Conservation (phyloP, 805 yeast genomes). For the Brettanomyces bruxellensis region DNA sequence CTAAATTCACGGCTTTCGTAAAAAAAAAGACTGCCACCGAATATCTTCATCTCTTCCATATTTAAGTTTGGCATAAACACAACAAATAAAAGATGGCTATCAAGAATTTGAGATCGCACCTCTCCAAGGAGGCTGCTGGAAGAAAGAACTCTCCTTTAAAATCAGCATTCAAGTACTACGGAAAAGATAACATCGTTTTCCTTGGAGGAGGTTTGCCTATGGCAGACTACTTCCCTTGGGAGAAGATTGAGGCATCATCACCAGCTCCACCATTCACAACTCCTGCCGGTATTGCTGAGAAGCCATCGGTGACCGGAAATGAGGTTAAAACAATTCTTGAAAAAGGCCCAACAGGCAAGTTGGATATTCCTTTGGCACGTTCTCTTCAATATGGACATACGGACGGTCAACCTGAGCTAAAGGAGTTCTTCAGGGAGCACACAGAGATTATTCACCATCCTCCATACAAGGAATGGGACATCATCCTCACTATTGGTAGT, state of each 20-base stretch:
- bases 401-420: slow-evolving; percentile 68
- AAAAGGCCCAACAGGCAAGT: slow-evolving; percentile 35
- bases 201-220: slow-evolving; percentile 95
- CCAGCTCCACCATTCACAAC: slow-evolving; percentile 74
- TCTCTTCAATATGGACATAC: slow-evolving; percentile 91
- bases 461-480: slow-evolving; percentile 65
- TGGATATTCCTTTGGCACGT: slow-evolving; percentile 65
- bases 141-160: slow-evolving; percentile 79
- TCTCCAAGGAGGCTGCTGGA: slow-evolving; percentile 69
- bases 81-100: neutral
- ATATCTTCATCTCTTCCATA: too few relatives aligned
- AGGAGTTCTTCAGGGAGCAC: slow-evolving; percentile 67
- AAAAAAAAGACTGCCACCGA: too few relatives aligned
- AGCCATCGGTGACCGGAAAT: slow-evolving; percentile 31
- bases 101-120: slow-evolving; percentile 57
- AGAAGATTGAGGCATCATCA: slow-evolving; percentile 56
- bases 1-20: too few relatives aligned
- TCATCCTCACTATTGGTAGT: slow-evolving; percentile 70
- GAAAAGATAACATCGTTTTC: slow-evolving; percentile 69
- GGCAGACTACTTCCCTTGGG: slow-evolving; percentile 89
- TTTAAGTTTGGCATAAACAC: neutral
- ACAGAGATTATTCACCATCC: slow-evolving; percentile 44
- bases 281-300: slow-evolving; percentile 57
- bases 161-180: slow-evolving; percentile 69
- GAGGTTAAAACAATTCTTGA: slow-evolving; percentile 27